These are phyloP conservation scores for Alternaria sp. DNA, from an alignment of 2,329 filamentous ascomycete species.

Conservation along the genomic window DNA sequence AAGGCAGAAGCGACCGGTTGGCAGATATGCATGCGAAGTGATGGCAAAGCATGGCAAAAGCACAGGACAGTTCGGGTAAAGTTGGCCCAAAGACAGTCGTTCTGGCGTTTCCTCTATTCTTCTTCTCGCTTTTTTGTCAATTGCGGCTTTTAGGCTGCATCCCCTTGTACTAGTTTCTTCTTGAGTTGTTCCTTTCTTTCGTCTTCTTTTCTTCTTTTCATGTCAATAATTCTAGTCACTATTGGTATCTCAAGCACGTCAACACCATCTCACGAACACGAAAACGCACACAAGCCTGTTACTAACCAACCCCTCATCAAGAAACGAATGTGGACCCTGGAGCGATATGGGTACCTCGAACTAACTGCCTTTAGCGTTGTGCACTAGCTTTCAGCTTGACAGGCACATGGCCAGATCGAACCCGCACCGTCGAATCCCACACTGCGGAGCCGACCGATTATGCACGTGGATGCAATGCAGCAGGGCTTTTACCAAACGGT, in stretches of 20 bases:
- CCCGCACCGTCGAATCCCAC: conserved; percentile 6
- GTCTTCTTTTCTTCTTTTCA: neutral
- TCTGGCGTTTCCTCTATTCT: neutral
- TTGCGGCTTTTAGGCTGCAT: neutral
- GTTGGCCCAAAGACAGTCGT: neutral
- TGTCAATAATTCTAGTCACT: neutral
- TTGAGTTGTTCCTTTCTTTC: neutral
- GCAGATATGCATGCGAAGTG: neutral
- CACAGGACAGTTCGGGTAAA: neutral
- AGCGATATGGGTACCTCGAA: neutral
- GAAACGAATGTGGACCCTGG: neutral
- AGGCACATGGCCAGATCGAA: neutral
- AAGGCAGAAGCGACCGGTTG: conserved; percentile 1
- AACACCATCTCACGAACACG: neutral
- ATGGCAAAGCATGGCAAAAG: neutral
- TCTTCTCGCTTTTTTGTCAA: neutral
- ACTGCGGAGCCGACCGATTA: conserved; percentile 4
- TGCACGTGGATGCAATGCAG: neutral
- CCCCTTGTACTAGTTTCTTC: neutral
- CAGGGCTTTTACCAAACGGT: neutral
- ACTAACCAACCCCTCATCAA: neutral
- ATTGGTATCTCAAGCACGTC: neutral
- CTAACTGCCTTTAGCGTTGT: neutral
- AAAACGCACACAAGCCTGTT: neutral
- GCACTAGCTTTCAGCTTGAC: neutral